Evolutionary conservation across 2,329 filamentous ascomycete species (phyloP).

Genomic region (Lecanicillium sp.): DNA sequence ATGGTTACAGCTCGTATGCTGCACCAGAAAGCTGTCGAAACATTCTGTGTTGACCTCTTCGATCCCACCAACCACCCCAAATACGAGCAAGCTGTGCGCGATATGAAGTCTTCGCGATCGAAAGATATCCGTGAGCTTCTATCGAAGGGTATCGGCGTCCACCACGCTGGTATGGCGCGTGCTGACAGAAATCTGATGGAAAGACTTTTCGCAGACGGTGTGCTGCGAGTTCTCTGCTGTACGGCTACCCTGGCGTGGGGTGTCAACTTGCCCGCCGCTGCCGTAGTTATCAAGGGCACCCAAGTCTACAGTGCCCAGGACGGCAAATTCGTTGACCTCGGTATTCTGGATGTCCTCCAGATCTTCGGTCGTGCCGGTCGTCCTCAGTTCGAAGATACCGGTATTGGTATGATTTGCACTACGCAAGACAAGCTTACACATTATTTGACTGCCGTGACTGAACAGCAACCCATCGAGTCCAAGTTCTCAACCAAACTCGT

Average conservation of each 20-base stretch:
- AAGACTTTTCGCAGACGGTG: slow-evolving; percentile 79
- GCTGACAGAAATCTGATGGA: slow-evolving; percentile 96
- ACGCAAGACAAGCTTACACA: slow-evolving; percentile 89
- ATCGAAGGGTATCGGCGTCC: slow-evolving; percentile 85
- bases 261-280: slow-evolving; percentile 94
- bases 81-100: slow-evolving; percentile 72
- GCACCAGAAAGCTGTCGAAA: slow-evolving; percentile 77
- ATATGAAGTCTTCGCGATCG: slow-evolving; percentile 80
- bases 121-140: slow-evolving; percentile 84
- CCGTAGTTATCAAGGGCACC: slow-evolving; percentile 96
- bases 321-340: slow-evolving; percentile 92
- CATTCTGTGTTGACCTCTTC: slow-evolving; percentile 74
- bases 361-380: slow-evolving; percentile 98
- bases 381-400: slow-evolving; percentile 94
- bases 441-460: slow-evolving; percentile 87
- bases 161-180: slow-evolving; percentile 94
- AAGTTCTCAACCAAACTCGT: slow-evolving; percentile 89
- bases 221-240: slow-evolving; percentile 97
- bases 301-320: slow-evolving; percentile 95
- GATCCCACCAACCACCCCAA: slow-evolving; percentile 72
- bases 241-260: slow-evolving; percentile 97
- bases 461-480: slow-evolving; percentile 97
- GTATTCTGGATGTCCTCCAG: slow-evolving; percentile 92
- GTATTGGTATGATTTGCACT: slow-evolving; percentile 97
- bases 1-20: slow-evolving; percentile 80